A percentile compares a stretch with the other conserved stretches of the same genome.
These are phyloP conservation scores for Sporothrix sp. DNA, from an alignment of 2,329 filamentous ascomycete genomes.

Conservation along the genomic window DNA sequence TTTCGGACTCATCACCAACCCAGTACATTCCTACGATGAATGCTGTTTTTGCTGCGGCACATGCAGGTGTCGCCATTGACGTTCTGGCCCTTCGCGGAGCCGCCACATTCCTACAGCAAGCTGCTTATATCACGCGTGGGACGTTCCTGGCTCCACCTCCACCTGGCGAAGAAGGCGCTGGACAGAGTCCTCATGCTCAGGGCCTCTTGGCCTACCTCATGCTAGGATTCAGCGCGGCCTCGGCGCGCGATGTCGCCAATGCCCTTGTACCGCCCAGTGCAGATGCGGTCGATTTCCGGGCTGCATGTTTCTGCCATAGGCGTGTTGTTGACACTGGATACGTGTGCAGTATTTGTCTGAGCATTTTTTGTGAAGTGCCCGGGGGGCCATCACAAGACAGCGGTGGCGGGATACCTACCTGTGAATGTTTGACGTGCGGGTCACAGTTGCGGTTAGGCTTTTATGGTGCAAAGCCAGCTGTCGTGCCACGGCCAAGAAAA, in stretches of 20 bases:
- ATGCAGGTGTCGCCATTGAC: conserved; percentile 81
- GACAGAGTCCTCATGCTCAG: conserved; percentile 46
- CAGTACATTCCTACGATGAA: conserved; percentile 99
- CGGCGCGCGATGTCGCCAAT: conserved; percentile 20
- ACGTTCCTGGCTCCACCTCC: conserved; percentile 37
- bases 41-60: conserved; percentile 87
- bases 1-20: conserved; percentile 73
- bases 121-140: conserved; percentile 53
- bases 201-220: conserved; percentile 88
- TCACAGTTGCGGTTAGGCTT: conserved; percentile 65
- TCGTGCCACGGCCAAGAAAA: conserved; percentile 61
- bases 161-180: conserved; percentile 28
- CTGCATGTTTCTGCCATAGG: conserved; percentile 96
- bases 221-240: conserved; percentile 60
- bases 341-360: conserved; percentile 92
- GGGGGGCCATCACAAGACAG: conserved; percentile 16
- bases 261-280: conserved; percentile 65
- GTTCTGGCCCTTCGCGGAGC: conserved; percentile 77
- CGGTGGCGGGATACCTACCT: conserved; percentile 20
- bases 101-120: conserved; percentile 90
- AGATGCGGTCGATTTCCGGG: conserved; percentile 86
- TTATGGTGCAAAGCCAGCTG: conserved; percentile 68
- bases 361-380: conserved; percentile 71
- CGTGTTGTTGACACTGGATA: conserved; percentile 85
- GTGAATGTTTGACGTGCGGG: conserved; percentile 73